phyloP scores from a whole-genome alignment of 768 basidiomycete species.

The Hortiboletus flavorubellus region DNA sequence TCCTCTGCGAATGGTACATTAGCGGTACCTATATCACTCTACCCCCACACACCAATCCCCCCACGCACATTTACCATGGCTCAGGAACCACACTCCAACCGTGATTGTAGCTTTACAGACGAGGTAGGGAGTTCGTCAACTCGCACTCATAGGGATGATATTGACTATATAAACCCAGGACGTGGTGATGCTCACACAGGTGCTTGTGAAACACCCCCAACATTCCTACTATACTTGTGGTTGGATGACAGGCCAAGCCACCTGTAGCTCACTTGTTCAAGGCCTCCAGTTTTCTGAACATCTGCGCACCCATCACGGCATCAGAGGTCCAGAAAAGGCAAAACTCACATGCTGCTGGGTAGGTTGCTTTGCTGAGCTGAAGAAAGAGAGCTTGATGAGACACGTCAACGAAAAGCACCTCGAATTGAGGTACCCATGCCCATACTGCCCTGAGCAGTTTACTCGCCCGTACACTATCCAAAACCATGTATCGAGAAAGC shows the following conservation, averaged over 20 bases:
- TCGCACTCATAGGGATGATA: not conserved
- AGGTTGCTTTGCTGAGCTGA: slow-evolving; percentile 15
- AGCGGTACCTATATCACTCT: not conserved
- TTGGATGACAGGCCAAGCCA: slow-evolving; percentile 3
- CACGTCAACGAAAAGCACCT: slow-evolving; percentile 25
- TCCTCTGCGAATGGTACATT: slow-evolving; percentile 3
- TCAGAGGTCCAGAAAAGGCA: slow-evolving; percentile 15
- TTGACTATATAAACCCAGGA: slow-evolving; percentile 15
- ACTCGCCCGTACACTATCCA: slow-evolving; percentile 20
- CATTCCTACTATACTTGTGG: slow-evolving; percentile 9
- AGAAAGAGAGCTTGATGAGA: slow-evolving; percentile 16
- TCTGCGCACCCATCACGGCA: slow-evolving; percentile 16
- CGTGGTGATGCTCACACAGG: not conserved
- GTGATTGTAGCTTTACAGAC: not conserved
- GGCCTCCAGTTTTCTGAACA: slow-evolving; percentile 19
- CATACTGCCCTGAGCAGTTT: slow-evolving; percentile 17
- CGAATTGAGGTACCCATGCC: slow-evolving; percentile 11
- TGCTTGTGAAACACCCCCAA: not conserved
- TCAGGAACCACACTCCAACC: not conserved
- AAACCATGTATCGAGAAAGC: slow-evolving; percentile 8
- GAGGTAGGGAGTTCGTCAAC: slow-evolving; percentile 2
- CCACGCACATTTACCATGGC: slow-evolving; percentile 1
- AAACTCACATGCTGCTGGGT: slow-evolving; percentile 12
- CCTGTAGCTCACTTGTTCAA: slow-evolving; percentile 12
- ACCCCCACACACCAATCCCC: not conserved